Percentiles rank a stretch among this genome's conserved stretches.
These are phyloP conservation scores for Lactarius akahatsu DNA, from an alignment of 768 basidiomycete species.

Conservation along the genomic window DNA sequence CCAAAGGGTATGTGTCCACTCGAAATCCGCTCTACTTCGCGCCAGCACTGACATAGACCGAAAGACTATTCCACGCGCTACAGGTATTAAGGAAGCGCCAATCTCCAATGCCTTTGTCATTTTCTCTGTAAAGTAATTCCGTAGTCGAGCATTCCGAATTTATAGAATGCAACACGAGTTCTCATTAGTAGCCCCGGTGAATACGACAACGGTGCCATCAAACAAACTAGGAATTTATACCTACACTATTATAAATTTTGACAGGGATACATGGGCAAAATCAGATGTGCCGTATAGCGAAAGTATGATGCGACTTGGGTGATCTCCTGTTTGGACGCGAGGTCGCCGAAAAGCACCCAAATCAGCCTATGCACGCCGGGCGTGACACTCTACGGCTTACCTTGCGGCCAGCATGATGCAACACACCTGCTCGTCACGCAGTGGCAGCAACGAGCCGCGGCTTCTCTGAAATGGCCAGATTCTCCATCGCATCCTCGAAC, in stretches of 20 bases:
- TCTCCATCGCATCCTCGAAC: constrained; percentile 69
- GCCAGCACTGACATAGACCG: not conserved
- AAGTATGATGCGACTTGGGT: not conserved
- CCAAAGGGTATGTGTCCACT: constrained; percentile 70
- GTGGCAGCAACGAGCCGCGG: constrained; percentile 31
- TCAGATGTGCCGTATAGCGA: not conserved
- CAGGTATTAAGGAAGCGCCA: constrained; percentile 50
- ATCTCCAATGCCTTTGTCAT: not conserved
- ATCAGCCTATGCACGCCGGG: not conserved
- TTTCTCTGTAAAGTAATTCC: constrained; percentile 5
- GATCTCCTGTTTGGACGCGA: not conserved
- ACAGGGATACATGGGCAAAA: not conserved
- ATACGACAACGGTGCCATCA: not conserved
- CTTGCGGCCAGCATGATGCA: not conserved
- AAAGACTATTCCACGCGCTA: constrained; percentile 82
- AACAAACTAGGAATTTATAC: not conserved
- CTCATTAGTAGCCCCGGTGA: not conserved
- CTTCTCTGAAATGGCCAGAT: constrained; percentile 49
- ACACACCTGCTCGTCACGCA: constrained; percentile 30
- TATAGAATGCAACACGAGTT: constrained; percentile 1
- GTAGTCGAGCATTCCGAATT: not conserved
- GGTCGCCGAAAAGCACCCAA: no score
- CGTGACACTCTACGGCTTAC: not conserved
- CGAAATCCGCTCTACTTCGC: not conserved
- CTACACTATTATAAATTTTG: not conserved